Percentiles rank a stretch among this genome's conserved stretches.
These are phyloP conservation scores for Rubroshorea leprosula DNA, from an alignment of 345 rosid genomes.

Conservation along the genomic window DNA sequence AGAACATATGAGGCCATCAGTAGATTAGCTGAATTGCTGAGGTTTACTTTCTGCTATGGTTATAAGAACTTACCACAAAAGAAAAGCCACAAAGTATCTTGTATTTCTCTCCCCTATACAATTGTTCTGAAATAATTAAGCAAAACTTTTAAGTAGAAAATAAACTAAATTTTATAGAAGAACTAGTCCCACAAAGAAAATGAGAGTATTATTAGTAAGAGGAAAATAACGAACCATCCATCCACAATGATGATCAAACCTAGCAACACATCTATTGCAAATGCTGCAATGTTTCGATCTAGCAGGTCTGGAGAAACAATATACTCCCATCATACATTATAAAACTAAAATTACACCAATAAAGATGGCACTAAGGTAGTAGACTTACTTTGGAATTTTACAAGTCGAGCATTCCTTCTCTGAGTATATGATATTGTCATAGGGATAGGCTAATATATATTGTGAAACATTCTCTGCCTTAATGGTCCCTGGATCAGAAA, in stretches of 20 bases:
- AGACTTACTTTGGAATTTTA: conserved; percentile 70
- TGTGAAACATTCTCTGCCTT: conserved; percentile 55
- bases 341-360: not conserved
- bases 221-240: conserved; percentile 68
- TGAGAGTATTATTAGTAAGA: not conserved
- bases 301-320: conserved; percentile 66
- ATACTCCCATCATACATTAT: conserved; percentile 4
- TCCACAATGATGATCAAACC: conserved; percentile 97
- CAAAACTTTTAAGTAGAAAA: conserved; percentile 3
- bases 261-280: conserved; percentile 86
- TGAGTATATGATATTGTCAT: conserved; percentile 61
- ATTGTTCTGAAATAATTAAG: conserved; percentile 56
- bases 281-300: conserved; percentile 96
- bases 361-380: conserved; percentile 1
- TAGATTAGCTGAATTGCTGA: not conserved
- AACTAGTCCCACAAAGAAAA: not conserved
- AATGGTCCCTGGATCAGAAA: conserved; percentile 88
- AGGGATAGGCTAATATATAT: conserved; percentile 71
- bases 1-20: not conserved
- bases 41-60: not conserved
- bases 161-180: not conserved
- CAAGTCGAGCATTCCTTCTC: conserved; percentile 86
- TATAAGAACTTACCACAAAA: conserved; percentile 74
- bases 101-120: conserved; percentile 93
- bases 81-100: conserved; percentile 85